These are phyloP conservation scores for Xylaria intraflava DNA, from an alignment of 495 filamentous ascomycete species.

Conservation along the genomic window DNA sequence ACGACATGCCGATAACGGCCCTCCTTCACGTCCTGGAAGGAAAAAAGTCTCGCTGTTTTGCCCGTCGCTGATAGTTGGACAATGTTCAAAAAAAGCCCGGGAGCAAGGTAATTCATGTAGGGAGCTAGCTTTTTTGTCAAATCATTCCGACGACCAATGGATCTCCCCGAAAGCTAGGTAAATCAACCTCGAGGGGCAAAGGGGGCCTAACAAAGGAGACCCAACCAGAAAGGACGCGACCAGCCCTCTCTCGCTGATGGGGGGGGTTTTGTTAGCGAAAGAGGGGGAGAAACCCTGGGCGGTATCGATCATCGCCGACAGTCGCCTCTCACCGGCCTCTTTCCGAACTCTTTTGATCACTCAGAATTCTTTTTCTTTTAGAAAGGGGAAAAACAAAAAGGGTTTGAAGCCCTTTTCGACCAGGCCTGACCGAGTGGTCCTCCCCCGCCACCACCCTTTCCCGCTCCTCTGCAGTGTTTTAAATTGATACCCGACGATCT, in stretches of 20 bases:
- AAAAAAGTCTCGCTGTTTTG: no score
- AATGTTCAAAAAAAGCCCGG: no score
- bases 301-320: constrained; percentile 1
- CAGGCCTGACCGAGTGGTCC: not conserved
- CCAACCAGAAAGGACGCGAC: no score
- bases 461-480: not conserved
- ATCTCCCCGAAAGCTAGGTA: not conserved
- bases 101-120: no score
- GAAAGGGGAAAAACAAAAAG: no score
- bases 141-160: not conserved
- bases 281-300: no score
- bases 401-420: not conserved
- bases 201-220: not conserved
- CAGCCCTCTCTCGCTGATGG: not conserved
- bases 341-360: not conserved
- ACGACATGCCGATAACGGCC: constrained; percentile 11
- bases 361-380: not conserved
- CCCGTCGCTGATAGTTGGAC: no score
- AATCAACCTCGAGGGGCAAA: not conserved
- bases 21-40: constrained; percentile 4
- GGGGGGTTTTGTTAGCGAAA: no score
- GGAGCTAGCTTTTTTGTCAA: not conserved
- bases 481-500: not conserved
- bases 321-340: not conserved
- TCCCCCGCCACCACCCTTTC: not conserved